phyloP scores from a whole-genome alignment of 305 asterid genomes.

The Solanum aculeatissimum region DNA sequence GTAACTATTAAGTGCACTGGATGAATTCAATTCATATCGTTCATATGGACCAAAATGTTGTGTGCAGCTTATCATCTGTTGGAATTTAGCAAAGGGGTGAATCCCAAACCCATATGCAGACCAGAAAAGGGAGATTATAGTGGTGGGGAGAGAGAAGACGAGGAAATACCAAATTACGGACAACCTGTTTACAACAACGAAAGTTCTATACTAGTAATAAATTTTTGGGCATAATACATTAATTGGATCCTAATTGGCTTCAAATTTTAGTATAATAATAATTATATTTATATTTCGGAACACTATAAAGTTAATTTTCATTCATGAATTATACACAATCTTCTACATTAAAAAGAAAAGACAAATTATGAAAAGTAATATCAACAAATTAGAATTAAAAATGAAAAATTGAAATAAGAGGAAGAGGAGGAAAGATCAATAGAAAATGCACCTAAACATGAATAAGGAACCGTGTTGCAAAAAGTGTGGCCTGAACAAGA shows the following conservation, averaged over 20 bases:
- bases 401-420: too few relatives aligned
- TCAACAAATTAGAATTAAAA: neutral
- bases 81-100: too few relatives aligned
- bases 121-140: neutral
- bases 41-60: too few relatives aligned
- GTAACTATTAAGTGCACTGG: too few relatives aligned
- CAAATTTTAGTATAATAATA: too few relatives aligned
- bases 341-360: neutral
- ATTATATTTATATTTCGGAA: too few relatives aligned
- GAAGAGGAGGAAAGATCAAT: neutral
- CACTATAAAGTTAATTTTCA: neutral
- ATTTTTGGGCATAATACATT: too few relatives aligned
- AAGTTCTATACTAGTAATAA: neutral
- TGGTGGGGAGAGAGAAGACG: neutral
- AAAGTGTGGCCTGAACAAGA: neutral
- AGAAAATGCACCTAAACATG: neutral
- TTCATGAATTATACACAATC: neutral
- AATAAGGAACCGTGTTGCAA: neutral
- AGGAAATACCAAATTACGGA: neutral
- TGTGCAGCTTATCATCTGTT: too few relatives aligned
- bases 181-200: neutral
- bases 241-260: too few relatives aligned
- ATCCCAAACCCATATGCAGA: too few relatives aligned
- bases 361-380: too few relatives aligned
- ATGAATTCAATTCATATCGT: too few relatives aligned